Base-by-base conservation (phyloP, 257 asterid genomes). In the Phtheirospermum japonicum region DNA sequence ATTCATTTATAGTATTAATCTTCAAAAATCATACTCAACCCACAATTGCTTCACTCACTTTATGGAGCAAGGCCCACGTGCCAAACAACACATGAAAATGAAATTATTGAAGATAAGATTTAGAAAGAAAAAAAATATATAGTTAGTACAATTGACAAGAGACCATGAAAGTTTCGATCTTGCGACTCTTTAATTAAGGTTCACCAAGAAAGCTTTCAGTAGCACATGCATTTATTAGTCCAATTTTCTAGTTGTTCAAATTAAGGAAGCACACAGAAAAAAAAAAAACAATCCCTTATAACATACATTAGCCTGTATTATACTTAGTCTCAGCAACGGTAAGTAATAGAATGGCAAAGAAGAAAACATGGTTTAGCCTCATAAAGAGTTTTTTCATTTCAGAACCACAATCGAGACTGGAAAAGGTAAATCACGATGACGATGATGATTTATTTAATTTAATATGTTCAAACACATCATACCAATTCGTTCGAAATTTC, bases 341-440 rank as follows among this genome's bases (percentile, higher is more conserved):
- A 45, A 31, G 64, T n/a, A 51, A 90, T 87, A 71, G 80, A 8
- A 4, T 87, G 71, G 80, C 54, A 6, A 90, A 74, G 82, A 85
- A 75, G 85, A 84, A 70, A 80, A 80, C 82, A 26, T 88, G 92
- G 96, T 79, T 88, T 74, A 68, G 70, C 60, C 30, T 80, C 9
- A 52, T 90, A 9, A 87, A 74, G 83, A 83, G 79, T 73, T 10
- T 90, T 17, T 83, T 87, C 71, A n/a, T 85, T 56, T 59, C 90
- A 51, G 96, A 79, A 40, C 70, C 82, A 16, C 77, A 73, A 60
- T 79, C 88, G 52, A 80, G 84, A 77, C 14, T 71, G 57, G 95
- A 82, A 3, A 87, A 79, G 96, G 97, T 89, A 69, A 36, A 63
- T 13, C 8, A 36, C 11, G 2, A 2, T 0, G 11, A 48, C 7